Conservation (phyloP, 768 basidiomycete species). For the Auricularia sp. region DNA sequence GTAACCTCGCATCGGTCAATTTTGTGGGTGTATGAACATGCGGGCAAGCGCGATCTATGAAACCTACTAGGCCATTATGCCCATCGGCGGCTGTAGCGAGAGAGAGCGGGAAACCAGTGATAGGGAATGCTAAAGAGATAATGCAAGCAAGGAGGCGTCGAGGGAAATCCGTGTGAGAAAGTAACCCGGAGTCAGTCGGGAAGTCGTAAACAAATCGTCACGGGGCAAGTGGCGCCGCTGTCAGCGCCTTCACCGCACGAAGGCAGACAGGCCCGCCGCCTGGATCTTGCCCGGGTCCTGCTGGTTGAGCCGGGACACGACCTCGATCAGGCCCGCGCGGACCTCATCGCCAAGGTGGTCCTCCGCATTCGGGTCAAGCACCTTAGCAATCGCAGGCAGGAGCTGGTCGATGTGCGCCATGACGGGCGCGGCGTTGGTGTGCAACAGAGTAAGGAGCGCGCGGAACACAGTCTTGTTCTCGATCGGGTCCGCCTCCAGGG, state of each 20-base stretch:
- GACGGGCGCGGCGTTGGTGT: conserved; percentile 58
- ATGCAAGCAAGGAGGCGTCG: not conserved
- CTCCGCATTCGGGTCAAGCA: conserved; percentile 61
- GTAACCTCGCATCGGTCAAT: not conserved
- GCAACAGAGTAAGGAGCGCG: conserved; percentile 81
- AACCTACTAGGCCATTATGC: not conserved
- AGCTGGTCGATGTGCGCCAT: conserved; percentile 70
- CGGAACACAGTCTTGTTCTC: conserved; percentile 88
- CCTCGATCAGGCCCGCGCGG: conserved; percentile 61
- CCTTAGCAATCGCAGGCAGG: conserved; percentile 67
- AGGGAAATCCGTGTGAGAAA: not conserved
- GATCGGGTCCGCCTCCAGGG: conserved; percentile 77
- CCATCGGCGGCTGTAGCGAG: not conserved
- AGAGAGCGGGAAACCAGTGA: not conserved
- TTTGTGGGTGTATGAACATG: not conserved
- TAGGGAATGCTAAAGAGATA: not conserved
- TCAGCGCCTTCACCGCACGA: not conserved
- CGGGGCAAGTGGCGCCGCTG: not conserved
- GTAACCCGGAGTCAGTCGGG: not conserved
- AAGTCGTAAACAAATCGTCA: not conserved
- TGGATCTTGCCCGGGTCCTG: conserved; percentile 73
- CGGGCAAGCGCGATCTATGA: not conserved
- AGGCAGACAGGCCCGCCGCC: conserved; percentile 59
- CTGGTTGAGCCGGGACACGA: conserved; percentile 61
- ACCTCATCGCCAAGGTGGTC: conserved; percentile 80